A percentile compares a stretch with the other conserved stretches of the same genome.
Conservation (phyloP, 1,284 basidiomycete species). For the Vanrija pseudolonga region DNA sequence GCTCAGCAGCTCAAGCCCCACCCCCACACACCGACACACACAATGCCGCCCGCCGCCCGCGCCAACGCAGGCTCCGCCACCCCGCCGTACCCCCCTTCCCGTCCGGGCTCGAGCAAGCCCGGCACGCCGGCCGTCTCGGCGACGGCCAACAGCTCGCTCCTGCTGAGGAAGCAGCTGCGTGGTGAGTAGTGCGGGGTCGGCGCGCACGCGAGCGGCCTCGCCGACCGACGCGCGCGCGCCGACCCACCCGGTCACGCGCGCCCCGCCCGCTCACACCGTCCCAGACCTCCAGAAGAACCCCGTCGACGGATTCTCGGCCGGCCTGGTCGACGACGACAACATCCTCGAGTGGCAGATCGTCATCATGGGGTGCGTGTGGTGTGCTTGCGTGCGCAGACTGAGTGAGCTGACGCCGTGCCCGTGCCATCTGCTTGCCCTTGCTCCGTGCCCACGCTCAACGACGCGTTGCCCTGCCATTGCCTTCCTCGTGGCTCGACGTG, state of each 20-base stretch:
- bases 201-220: not conserved
- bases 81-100: constrained; percentile 31
- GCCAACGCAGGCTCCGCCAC: constrained; percentile 18
- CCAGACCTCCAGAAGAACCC: constrained; percentile 69
- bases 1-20: too few relatives aligned
- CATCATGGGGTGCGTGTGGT: constrained; percentile 72
- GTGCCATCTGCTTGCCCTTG: not conserved
- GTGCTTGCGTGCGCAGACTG: not conserved
- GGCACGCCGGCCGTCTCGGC: constrained; percentile 30
- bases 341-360: constrained; percentile 87
- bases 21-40: not conserved
- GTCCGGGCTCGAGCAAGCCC: constrained; percentile 36
- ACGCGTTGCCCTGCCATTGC: not conserved
- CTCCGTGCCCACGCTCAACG: constrained; percentile 22
- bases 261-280: too few relatives aligned
- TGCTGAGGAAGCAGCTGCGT: constrained; percentile 73
- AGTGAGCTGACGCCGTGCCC: constrained; percentile 2
- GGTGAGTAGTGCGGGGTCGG: constrained; percentile 23
- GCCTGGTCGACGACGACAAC: constrained; percentile 88
- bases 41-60: constrained; percentile 29
- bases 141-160: constrained; percentile 51
- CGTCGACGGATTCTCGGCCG: constrained; percentile 91
- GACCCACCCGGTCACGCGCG: too few relatives aligned
- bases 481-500: not conserved
- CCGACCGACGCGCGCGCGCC: not conserved